Percentiles rank a stretch among this genome's conserved stretches.
These are phyloP conservation scores for Polyrhizophydium stewartii DNA, from an alignment of 371 early-diverging fungal genomes.

Conservation along the genomic window DNA sequence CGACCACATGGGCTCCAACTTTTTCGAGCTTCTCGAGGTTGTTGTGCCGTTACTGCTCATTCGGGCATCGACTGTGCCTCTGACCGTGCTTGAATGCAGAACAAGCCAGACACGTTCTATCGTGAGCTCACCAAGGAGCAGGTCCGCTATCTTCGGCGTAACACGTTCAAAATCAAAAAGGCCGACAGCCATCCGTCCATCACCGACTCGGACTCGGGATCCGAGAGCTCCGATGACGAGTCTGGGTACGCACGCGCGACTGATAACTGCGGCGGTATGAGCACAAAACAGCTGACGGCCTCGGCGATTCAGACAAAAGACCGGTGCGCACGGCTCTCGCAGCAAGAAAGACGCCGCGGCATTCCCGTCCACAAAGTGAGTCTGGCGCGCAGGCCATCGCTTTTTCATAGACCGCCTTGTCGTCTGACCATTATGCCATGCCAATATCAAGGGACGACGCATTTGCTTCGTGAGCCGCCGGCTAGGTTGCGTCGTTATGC, in stretches of 20 bases:
- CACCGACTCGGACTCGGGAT: slow-evolving; percentile 19
- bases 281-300: not conserved
- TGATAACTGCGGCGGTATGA: slow-evolving; percentile 4
- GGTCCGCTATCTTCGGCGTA: slow-evolving; percentile 44
- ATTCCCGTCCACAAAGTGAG: slow-evolving; percentile 9
- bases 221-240: slow-evolving; percentile 33
- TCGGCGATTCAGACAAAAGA: not conserved
- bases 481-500: no score
- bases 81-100: slow-evolving; percentile 9
- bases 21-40: slow-evolving; percentile 48
- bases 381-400: no score
- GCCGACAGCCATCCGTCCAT: not conserved
- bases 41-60: not conserved
- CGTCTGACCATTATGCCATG: no score
- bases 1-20: slow-evolving; percentile 46
- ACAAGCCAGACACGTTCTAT: slow-evolving; percentile 50
- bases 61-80: not conserved
- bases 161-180: slow-evolving; percentile 36
- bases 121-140: slow-evolving; percentile 50
- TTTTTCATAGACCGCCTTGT: no score
- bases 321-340: not conserved
- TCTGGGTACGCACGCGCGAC: slow-evolving; percentile 7
- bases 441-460: no score
- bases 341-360: not conserved
- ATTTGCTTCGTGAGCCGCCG: no score